Evolutionary conservation across 169 alveolate species (phyloP), one percentile per base, ranked within the genome.

Genomic region (Plasmodium gonderi): DNA sequence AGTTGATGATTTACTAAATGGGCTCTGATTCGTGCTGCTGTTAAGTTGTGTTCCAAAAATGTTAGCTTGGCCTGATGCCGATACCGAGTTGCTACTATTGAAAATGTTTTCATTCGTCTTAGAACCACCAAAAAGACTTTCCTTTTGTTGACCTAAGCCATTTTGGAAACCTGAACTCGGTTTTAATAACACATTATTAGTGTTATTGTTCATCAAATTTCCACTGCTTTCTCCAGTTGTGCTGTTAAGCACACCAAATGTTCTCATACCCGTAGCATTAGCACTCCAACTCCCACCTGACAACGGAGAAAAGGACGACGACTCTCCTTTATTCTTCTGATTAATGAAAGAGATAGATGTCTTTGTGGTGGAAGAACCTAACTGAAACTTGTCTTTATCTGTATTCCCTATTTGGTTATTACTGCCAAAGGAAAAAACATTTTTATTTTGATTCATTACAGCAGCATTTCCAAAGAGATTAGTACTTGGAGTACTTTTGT

Each of bases 11-110:
- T 82, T 82, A 45, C 54, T 47, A 45, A 82, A 82, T 12, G 77
- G 91, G 14, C 82, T 69, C 20, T 67, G 91, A 0, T 29, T 38
- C 0, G 45, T 38, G 23, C 64, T n/a, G 51, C 45, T 77, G 45
- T 17, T 82, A 23, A 17, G 5, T 8, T 68, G 80, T 9, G 31
- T 49, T 5, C 91, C 91, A 69, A 82, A 82, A 68, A 82, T 82
- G 60, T 45, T 82, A 9, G 74, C 33, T 12, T 45, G 87, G 3
- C 29, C 51, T 7, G 68, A 36, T 3, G 75, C 7, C 12, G 65
- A 11, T 3, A 14, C 23, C 36, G 91, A 7, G 36, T 49, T 49
- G 20, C 44, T 81, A 2, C n/a, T 33, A 23, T 23, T 42, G 33
- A 72, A 72, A 36, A 87, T 75, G n/a, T 75, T 20, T 4, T 75